Conservation (phyloP, 2,329 filamentous ascomycete genomes). For the Ceratocystiopsis sp. region DNA sequence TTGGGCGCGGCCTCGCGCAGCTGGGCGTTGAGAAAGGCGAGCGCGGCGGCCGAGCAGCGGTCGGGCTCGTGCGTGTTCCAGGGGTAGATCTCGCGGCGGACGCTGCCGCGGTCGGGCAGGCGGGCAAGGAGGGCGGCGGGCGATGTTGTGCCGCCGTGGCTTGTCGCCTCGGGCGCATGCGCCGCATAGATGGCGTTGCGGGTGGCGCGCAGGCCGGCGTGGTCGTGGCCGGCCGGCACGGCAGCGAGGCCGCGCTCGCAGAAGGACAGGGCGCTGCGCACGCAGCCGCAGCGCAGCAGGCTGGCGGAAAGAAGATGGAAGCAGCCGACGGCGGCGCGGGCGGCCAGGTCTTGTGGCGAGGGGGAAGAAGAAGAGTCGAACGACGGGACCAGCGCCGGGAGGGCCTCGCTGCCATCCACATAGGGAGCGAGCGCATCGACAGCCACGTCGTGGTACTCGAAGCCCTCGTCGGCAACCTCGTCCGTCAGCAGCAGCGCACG, state of each 20-base stretch:
- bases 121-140: constrained; percentile 30
- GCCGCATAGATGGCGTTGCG: constrained; percentile 32
- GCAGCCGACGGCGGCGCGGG: constrained; percentile 35
- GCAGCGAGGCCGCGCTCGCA: constrained; percentile 41
- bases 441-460: constrained; percentile 64
- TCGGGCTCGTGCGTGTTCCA: constrained; percentile 55
- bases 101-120: constrained; percentile 52
- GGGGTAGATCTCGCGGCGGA: constrained; percentile 53
- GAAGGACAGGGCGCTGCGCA: constrained; percentile 51
- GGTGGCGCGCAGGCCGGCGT: constrained; percentile 32
- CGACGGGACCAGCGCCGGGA: no score
- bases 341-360: constrained; percentile 20
- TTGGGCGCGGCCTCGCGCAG: constrained; percentile 58
- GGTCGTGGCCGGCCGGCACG: constrained; percentile 29
- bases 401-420: constrained; percentile 14
- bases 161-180: constrained; percentile 24
- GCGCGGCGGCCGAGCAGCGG: constrained; percentile 49
- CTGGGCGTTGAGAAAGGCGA: constrained; percentile 54
- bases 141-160: constrained; percentile 8
- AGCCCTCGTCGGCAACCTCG: constrained; percentile 59
- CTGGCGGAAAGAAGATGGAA: constrained; percentile 41
- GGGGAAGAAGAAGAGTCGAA: no score
- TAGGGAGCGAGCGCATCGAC: constrained; percentile 31
- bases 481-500: constrained; percentile 76
- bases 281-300: constrained; percentile 47